Conservation (phyloP, 2,329 filamentous ascomycete species). For the Stylonectria norvegica region DNA sequence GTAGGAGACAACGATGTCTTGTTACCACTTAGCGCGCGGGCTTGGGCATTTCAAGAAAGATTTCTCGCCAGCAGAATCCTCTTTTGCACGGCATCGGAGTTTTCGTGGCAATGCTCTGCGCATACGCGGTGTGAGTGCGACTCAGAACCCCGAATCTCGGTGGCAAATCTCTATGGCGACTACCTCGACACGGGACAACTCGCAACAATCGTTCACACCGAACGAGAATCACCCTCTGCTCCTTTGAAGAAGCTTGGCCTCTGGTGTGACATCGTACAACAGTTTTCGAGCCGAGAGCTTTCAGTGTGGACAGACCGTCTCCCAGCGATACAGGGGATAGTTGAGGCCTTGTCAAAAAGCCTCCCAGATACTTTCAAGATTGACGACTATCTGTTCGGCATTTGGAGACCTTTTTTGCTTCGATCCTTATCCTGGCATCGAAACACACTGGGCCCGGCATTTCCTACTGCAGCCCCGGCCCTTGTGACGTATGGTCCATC, state of each 20-base stretch:
- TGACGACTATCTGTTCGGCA: constrained; percentile 1
- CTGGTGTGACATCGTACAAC: constrained; percentile 1
- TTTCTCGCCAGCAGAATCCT: constrained; percentile 1
- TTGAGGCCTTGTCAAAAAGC: neutral
- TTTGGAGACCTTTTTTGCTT: neutral
- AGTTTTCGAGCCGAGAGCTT: neutral
- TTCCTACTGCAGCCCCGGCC: neutral
- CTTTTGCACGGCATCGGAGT: constrained; percentile 1
- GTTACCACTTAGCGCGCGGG: neutral
- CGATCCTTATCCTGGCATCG: constrained; percentile 1
- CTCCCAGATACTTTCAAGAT: neutral
- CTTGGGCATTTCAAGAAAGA: constrained; percentile 2
- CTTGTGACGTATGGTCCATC: neutral
- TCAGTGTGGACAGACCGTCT: constrained; percentile 1
- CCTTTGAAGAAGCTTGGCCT: constrained; percentile 1
- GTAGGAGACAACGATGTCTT: neutral
- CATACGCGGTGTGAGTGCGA: neutral
- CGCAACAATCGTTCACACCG: neutral
- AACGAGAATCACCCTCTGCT: neutral
- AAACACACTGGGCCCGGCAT: neutral
- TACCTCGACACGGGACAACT: neutral
- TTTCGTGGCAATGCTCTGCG: constrained; percentile 2
- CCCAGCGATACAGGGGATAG: neutral
- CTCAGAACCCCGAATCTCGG: neutral
- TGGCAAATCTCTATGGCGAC: neutral